Evolutionary conservation across 2,329 filamentous ascomycete species (phyloP).

Genomic region (Penicillium sp.): DNA sequence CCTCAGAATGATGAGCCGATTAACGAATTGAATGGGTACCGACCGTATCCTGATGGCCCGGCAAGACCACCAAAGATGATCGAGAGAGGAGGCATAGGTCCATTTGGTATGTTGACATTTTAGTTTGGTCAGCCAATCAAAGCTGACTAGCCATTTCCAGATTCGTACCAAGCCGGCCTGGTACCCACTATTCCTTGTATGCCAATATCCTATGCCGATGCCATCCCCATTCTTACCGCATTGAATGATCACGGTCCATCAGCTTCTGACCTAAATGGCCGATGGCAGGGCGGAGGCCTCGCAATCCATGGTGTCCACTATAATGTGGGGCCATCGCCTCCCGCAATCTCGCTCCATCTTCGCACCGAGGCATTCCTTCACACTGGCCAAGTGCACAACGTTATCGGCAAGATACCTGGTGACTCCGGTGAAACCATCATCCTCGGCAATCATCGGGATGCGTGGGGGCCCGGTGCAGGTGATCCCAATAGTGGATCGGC

Average conservation of each 20-base stretch:
- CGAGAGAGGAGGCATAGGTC: background rate
- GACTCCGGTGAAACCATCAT: conserved; percentile 44
- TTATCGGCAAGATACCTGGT: conserved; percentile 24
- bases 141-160: background rate
- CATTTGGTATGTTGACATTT: background rate
- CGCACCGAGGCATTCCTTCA: conserved; percentile 16
- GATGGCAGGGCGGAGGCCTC: conserved; percentile 14
- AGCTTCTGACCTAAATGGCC: background rate
- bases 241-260: background rate
- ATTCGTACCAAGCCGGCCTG: background rate
- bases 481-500: conserved; percentile 54
- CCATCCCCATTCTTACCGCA: background rate
- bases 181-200: background rate
- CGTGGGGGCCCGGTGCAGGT: conserved; percentile 54
- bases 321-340: conserved; percentile 16
- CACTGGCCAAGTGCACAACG: conserved; percentile 21
- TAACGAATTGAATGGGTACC: background rate
- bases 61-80: background rate
- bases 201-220: conserved; percentile 2
- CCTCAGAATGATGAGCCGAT: background rate
- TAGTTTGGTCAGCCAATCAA: background rate
- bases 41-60: background rate
- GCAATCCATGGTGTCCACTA: conserved; percentile 8
- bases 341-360: conserved; percentile 19
- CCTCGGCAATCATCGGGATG: conserved; percentile 55